A percentile compares a stretch with the other conserved stretches of the same genome.
phyloP scores from a whole-genome alignment of 2,329 filamentous ascomycete genomes.

The Aspergillus neotritici region DNA sequence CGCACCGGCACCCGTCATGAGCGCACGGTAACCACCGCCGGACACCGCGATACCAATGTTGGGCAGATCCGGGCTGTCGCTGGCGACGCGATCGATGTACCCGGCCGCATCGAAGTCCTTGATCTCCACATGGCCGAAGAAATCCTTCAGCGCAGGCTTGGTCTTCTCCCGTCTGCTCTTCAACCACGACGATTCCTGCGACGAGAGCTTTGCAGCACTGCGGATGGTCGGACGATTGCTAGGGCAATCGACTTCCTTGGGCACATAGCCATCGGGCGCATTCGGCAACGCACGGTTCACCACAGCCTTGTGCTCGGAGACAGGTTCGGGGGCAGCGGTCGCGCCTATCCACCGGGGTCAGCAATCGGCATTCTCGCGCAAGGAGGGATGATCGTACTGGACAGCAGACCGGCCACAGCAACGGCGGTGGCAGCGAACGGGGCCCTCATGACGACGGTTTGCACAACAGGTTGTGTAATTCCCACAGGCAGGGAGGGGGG shows the following conservation, averaged over 20 bases:
- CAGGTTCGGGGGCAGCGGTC: constrained; percentile 2
- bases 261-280: constrained; percentile 66
- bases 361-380: too few species aligned
- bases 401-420: too few species aligned
- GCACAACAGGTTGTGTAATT: too few species aligned
- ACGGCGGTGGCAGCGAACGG: too few species aligned
- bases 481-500: too few species aligned
- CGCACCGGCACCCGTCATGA: constrained; percentile 79
- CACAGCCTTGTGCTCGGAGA: neutral
- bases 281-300: constrained; percentile 46
- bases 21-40: constrained; percentile 80
- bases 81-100: constrained; percentile 60
- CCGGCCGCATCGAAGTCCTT: constrained; percentile 66
- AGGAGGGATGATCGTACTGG: too few species aligned
- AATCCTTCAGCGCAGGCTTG: constrained; percentile 63
- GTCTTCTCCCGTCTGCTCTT: constrained; percentile 65
- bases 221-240: constrained; percentile 62
- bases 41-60: constrained; percentile 74
- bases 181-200: constrained; percentile 70
- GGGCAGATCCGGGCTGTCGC: constrained; percentile 54
- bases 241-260: constrained; percentile 64
- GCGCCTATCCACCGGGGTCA: constrained; percentile 5
- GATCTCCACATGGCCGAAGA: constrained; percentile 68
- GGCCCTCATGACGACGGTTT: too few species aligned
- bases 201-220: constrained; percentile 57